phyloP scores from a whole-genome alignment of 2,329 filamentous ascomycete genomes.

The Graphilbum fragrans region DNA sequence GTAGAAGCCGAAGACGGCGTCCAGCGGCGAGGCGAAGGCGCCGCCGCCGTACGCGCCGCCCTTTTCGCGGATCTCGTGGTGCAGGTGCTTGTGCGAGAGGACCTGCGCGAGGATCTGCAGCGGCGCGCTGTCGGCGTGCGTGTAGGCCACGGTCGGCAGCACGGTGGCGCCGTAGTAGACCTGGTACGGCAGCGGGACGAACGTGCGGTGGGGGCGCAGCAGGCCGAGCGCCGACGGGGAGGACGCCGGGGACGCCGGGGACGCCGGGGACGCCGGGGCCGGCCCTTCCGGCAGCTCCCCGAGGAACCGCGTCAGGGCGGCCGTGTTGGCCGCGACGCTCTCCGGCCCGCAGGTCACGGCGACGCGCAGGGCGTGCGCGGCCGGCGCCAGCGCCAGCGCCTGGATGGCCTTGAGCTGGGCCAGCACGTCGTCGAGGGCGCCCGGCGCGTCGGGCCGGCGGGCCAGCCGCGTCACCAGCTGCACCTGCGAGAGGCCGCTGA shows the following conservation, averaged over 20 bases:
- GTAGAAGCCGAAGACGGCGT: slow-evolving; percentile 87
- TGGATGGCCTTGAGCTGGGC: slow-evolving; percentile 79
- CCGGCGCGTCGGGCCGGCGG: slow-evolving; percentile 48
- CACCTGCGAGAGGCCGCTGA: slow-evolving; percentile 82
- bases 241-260: background rate
- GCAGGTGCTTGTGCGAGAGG: slow-evolving; percentile 89
- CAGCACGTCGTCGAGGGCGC: slow-evolving; percentile 64
- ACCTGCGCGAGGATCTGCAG: slow-evolving; percentile 84
- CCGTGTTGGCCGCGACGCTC: slow-evolving; percentile 57
- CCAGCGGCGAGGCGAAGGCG: slow-evolving; percentile 67
- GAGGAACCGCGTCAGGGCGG: slow-evolving; percentile 61
- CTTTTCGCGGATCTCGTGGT: slow-evolving; percentile 96
- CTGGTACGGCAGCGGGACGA: slow-evolving; percentile 92
- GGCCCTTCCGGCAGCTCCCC: slow-evolving; percentile 34
- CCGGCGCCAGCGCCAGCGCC: slow-evolving; percentile 53
- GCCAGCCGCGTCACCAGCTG: slow-evolving; percentile 73
- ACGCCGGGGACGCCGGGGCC: background rate
- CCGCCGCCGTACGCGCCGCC: slow-evolving; percentile 92
- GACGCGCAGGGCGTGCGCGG: slow-evolving; percentile 55
- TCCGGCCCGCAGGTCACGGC: slow-evolving; percentile 78
- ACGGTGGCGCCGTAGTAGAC: slow-evolving; percentile 87
- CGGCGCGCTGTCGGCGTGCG: slow-evolving; percentile 59
- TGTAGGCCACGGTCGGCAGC: slow-evolving; percentile 74
- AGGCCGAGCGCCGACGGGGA: slow-evolving; percentile 6
- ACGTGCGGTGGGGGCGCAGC: slow-evolving; percentile 44